phyloP scores from a whole-genome alignment of 768 basidiomycete genomes.

The Lactifluus echinatus region DNA sequence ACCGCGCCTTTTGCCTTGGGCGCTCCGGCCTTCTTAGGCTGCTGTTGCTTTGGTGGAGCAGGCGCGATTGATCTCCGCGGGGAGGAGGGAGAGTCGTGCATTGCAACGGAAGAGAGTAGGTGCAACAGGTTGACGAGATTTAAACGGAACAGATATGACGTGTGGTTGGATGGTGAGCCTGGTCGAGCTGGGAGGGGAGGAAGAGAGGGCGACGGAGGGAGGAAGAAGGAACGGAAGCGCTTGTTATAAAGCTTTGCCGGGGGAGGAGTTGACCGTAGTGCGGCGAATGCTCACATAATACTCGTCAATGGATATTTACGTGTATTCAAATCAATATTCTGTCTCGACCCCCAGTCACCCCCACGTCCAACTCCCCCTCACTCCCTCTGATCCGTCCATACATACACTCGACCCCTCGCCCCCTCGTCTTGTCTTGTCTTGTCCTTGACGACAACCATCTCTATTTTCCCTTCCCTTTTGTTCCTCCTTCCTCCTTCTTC shows the following conservation, averaged over 20 bases:
- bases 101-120: constrained; percentile 20
- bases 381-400: background rate
- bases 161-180: constrained; percentile 14
- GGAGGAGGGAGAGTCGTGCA: constrained; percentile 30
- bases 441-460: background rate
- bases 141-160: constrained; percentile 5
- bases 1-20: constrained; percentile 74
- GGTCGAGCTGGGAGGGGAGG: constrained; percentile 14
- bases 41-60: constrained; percentile 30
- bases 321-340: constrained; percentile 3
- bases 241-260: constrained; percentile 18
- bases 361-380: background rate
- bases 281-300: constrained; percentile 19
- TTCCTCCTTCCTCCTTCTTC: background rate
- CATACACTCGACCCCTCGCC: background rate
- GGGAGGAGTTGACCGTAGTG: constrained; percentile 14
- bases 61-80: constrained; percentile 28
- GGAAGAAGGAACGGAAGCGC: constrained; percentile 18
- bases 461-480: background rate
- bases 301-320: background rate
- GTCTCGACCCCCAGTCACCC: constrained; percentile 4
- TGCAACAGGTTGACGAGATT: constrained; percentile 20
- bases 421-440: background rate
- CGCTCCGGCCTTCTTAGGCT: constrained; percentile 37
- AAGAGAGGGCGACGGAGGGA: constrained; percentile 22